phyloP scores from a whole-genome alignment of 164 flowering plant species.

The Buxus sempervirens region DNA sequence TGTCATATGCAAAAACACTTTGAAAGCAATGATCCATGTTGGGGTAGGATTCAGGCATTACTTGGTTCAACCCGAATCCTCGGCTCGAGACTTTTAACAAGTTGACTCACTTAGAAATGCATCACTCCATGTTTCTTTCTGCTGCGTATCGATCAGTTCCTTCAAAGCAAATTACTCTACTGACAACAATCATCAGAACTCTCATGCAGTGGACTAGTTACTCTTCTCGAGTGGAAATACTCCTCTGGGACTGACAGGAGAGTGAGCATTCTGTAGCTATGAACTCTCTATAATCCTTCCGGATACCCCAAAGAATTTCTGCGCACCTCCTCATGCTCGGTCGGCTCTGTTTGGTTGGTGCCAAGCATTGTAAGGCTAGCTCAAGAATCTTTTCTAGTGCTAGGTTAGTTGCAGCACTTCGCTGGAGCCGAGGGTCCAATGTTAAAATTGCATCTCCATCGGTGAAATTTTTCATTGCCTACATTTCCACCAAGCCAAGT shows the following conservation, averaged over 20 bases:
- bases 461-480: conserved; percentile 79
- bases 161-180: neutral
- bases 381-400: conserved; percentile 69
- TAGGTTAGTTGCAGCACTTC: conserved; percentile 35
- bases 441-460: conserved; percentile 57
- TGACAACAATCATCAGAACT: too few species aligned
- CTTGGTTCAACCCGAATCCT: too few species aligned
- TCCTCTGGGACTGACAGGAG: conserved; percentile 36
- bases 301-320: conserved; percentile 84
- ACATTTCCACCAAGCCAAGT: conserved; percentile 19
- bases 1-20: too few species aligned
- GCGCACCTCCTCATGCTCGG: conserved; percentile 86
- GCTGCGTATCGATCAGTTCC: neutral
- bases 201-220: neutral
- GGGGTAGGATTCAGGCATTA: too few species aligned
- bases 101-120: neutral
- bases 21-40: too few species aligned
- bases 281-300: conserved; percentile 72
- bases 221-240: conserved; percentile 25
- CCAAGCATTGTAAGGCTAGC: conserved; percentile 75
- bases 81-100: neutral
- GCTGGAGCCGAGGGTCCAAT: conserved; percentile 69
- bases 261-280: conserved; percentile 35
- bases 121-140: neutral
- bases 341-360: conserved; percentile 58